Conservation (phyloP, 805 yeast species). For the Kodamaea restingae region DNA sequence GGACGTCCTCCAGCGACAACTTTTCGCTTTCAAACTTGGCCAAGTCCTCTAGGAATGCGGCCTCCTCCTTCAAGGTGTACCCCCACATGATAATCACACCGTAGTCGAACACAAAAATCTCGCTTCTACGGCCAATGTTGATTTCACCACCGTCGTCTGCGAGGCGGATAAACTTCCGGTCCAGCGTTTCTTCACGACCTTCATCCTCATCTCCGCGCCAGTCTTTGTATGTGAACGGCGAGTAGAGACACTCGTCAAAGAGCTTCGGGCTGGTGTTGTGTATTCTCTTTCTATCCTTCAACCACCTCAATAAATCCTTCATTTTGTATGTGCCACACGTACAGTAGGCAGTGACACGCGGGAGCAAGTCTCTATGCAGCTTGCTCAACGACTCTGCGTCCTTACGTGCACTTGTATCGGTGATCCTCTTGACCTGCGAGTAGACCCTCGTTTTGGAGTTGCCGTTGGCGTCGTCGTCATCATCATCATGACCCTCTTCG, state of each 20-base stretch:
- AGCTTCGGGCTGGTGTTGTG: slow-evolving; percentile 80
- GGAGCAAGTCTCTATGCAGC: slow-evolving; percentile 75
- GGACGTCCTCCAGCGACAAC: slow-evolving; percentile 86
- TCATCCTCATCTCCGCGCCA: slow-evolving; percentile 52
- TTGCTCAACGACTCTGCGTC: slow-evolving; percentile 94
- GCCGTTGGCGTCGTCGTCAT: slow-evolving; percentile 27
- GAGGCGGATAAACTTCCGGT: slow-evolving; percentile 51
- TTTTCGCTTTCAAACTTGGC: slow-evolving; percentile 93
- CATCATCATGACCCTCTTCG: slow-evolving; percentile 14
- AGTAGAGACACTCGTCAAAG: slow-evolving; percentile 92
- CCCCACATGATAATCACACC: slow-evolving; percentile 99
- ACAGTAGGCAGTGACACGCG: slow-evolving; percentile 94
- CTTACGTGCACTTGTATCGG: slow-evolving; percentile 81
- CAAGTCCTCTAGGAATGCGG: slow-evolving; percentile 72
- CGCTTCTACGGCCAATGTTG: slow-evolving; percentile 76
- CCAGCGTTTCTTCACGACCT: slow-evolving; percentile 12
- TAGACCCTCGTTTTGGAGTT: slow-evolving; percentile 49
- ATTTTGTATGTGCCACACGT: slow-evolving; percentile 90
- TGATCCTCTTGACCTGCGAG: slow-evolving; percentile 79
- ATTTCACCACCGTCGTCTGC: slow-evolving; percentile 96
- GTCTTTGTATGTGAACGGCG: slow-evolving; percentile 81
- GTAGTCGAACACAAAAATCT: slow-evolving; percentile 86
- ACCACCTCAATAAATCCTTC: slow-evolving; percentile 82
- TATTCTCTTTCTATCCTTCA: slow-evolving; percentile 68
- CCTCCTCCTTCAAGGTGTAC: slow-evolving; percentile 77